These are phyloP conservation scores for Didymella sp. DNA, from an alignment of 2,329 filamentous ascomycete species.

Conservation along the genomic window DNA sequence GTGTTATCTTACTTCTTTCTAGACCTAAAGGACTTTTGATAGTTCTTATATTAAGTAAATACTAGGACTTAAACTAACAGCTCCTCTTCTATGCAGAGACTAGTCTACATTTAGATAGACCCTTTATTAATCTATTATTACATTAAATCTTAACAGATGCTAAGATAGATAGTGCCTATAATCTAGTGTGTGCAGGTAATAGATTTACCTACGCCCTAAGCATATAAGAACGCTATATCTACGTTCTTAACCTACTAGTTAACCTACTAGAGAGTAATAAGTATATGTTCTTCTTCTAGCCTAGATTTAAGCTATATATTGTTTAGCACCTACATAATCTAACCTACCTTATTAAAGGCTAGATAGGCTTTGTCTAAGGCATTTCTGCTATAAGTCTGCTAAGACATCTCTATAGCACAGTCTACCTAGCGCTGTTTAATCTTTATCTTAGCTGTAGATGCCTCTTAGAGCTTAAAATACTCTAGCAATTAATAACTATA, in stretches of 20 bases:
- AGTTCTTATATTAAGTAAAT: constrained; percentile 1
- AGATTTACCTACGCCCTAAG: neutral
- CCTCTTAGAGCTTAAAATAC: no score
- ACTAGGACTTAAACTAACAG: neutral
- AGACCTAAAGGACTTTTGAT: neutral
- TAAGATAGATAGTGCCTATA: constrained; percentile 9
- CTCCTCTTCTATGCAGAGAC: neutral
- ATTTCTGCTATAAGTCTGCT: no score
- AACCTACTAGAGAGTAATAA: constrained; percentile 2
- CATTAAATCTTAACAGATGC: neutral
- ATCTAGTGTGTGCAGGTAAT: constrained; percentile 1
- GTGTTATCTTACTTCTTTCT: neutral
- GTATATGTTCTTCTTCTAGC: neutral
- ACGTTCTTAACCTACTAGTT: constrained; percentile 8
- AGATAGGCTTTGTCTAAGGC: neutral
- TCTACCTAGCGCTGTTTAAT: no score
- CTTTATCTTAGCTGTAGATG: neutral
- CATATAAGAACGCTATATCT: no score
- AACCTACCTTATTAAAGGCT: neutral
- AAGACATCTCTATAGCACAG: no score
- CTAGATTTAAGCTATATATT: constrained; percentile 1
- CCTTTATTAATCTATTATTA: constrained; percentile 1
- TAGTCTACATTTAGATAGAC: constrained; percentile 4
- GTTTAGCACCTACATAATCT: neutral
- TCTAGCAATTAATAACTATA: no score